Percentiles rank a stretch among this genome's conserved stretches.
Evolutionary conservation across 305 asterid genomes (phyloP).

Genomic region (Ilex paraguariensis): DNA sequence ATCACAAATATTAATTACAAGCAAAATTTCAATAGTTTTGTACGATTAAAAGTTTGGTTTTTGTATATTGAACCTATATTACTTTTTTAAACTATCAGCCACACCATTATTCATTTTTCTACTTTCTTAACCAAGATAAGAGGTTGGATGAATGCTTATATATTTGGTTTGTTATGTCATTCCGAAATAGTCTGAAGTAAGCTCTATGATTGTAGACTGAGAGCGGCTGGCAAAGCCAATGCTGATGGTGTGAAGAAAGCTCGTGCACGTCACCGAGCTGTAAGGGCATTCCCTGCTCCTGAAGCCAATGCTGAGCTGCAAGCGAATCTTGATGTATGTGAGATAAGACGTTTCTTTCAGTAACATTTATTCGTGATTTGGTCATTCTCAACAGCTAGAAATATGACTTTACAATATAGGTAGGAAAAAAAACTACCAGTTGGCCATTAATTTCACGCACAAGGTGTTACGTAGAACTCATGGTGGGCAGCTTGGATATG

Average conservation of each 20-base stretch:
- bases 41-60: too few species aligned
- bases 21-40: too few species aligned
- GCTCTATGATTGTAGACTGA: slow-evolving; percentile 35
- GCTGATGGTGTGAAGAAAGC: slow-evolving; percentile 50
- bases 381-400: too few species aligned
- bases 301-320: slow-evolving; percentile 95
- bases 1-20: too few species aligned
- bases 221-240: slow-evolving; percentile 72
- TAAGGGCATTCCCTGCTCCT: slow-evolving; percentile 73
- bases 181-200: slow-evolving; percentile 4
- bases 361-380: not conserved
- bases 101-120: not conserved
- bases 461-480: too few species aligned
- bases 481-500: too few species aligned
- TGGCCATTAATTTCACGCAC: too few species aligned
- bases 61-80: not conserved
- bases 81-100: not conserved
- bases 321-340: slow-evolving; percentile 70
- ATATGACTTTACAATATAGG: too few species aligned
- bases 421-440: too few species aligned
- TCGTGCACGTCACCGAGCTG: slow-evolving; percentile 58
- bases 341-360: not conserved
- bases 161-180: not conserved
- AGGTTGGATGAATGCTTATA: not conserved
- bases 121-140: too few species aligned